phyloP scores from a whole-genome alignment of 2,329 filamentous ascomycete species.

The Microsporum audouinii region DNA sequence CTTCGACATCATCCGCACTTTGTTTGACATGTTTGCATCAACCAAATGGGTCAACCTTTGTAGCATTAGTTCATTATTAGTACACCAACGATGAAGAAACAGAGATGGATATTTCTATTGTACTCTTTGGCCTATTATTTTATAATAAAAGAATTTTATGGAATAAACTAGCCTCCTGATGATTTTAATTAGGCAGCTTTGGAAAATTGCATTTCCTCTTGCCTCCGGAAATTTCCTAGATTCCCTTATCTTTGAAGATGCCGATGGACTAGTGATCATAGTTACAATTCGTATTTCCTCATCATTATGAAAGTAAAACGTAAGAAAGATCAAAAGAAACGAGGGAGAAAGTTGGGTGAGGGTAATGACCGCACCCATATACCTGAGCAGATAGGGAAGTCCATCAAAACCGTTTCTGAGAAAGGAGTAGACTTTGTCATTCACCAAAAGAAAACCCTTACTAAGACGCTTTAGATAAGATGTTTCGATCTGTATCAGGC shows the following conservation, averaged over 20 bases:
- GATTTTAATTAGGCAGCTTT: too few relatives aligned
- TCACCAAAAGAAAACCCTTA: conserved; percentile 2
- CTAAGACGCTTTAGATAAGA: conserved; percentile 43
- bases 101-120: too few relatives aligned
- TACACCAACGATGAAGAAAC: too few relatives aligned
- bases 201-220: not conserved
- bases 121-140: too few relatives aligned
- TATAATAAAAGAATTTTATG: too few relatives aligned
- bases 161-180: not conserved
- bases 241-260: not conserved
- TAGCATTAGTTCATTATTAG: too few relatives aligned
- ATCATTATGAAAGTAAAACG: not conserved
- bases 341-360: not conserved
- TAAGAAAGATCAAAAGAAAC: not conserved
- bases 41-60: not conserved
- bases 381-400: not conserved
- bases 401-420: not conserved
- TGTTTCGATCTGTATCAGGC: conserved; percentile 48
- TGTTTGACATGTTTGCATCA: conserved; percentile 29
- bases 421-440: not conserved
- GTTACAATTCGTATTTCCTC: conserved; percentile 3
- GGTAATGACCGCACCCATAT: not conserved
- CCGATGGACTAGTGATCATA: not conserved
- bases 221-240: not conserved
- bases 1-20: conserved; percentile 30